Percentiles rank a stretch among this genome's conserved stretches.
phyloP scores from a whole-genome alignment of 305 asterid genomes.

The Fraxinus platypoda region DNA sequence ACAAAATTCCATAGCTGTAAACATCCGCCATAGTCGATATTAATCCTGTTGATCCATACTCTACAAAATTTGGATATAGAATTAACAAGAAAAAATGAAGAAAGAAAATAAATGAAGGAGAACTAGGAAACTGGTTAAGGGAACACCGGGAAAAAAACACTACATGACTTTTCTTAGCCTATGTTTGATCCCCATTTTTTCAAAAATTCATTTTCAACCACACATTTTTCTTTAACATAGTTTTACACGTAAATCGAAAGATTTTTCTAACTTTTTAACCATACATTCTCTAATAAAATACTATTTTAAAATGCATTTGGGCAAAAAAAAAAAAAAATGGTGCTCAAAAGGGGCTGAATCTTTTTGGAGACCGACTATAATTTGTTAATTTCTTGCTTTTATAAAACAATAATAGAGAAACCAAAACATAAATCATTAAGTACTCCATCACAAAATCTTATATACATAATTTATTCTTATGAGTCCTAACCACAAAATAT shows the following conservation, averaged over 20 bases:
- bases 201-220: no score
- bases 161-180: neutral
- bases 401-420: neutral
- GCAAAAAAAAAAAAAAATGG: no score
- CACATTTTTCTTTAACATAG: no score
- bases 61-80: neutral
- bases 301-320: no score
- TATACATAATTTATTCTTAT: neutral
- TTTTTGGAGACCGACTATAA: neutral
- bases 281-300: no score
- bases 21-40: slow-evolving; percentile 32
- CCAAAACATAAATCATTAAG: neutral
- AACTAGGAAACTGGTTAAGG: neutral
- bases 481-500: neutral
- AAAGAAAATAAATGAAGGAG: neutral
- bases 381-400: neutral
- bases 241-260: no score
- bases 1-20: slow-evolving; percentile 31
- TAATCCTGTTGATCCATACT: slow-evolving; percentile 31
- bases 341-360: neutral
- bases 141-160: neutral
- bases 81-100: neutral
- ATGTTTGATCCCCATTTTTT: no score
- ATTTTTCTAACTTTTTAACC: no score
- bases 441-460: neutral